Evolutionary conservation across 2,329 filamentous ascomycete species (phyloP), one percentile per base, ranked within the genome.

Genomic region (Beauveria pseudobassiana): DNA sequence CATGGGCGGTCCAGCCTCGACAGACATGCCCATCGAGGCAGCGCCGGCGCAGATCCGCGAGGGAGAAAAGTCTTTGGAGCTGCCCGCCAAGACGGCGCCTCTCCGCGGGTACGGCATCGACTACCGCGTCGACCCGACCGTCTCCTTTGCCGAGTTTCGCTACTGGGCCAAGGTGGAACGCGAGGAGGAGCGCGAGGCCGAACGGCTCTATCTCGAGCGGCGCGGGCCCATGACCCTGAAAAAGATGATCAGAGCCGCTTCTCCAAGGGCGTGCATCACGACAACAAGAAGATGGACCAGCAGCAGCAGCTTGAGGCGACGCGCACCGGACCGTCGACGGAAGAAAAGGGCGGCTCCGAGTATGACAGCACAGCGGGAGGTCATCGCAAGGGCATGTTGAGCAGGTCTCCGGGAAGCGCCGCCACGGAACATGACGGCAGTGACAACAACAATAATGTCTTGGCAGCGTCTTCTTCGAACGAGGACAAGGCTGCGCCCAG

Each of bases 151-250:
- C 45, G 66, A 68, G 48, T 67, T 64, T 14, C 62, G 65, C 43
- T 64, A 68, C 63, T 68, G 66, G 66, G 65, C 66, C 48, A 56
- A 61, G 18, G 54, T 65, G 38, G 66, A 66, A 3, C 66, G 66
- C 12, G 62, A 62, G 12, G 66, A 68, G 12, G 66, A 68, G 55
- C 58, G 49, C 18, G 56, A 53, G 38, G 66, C 65, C 3, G 62
- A 67, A n/a, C 62, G 62, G 18, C 59, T 57, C 46, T 65, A 64
- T 26, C 46, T 62, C 10, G 61, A 64, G 43, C 59, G 54, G 2
- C 63, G 62, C 24, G 63, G 64, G 3, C 64, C 65, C 12, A 49
- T 62, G 30, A 65, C 64, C 12, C 8, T 64, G 24, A 63, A 52
- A 43, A 62, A 64, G 22, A 30, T 62, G 16, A 48, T 67, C 22